Conservation (phyloP, 179 eudicot genomes). For the Beta macrorhiza region DNA sequence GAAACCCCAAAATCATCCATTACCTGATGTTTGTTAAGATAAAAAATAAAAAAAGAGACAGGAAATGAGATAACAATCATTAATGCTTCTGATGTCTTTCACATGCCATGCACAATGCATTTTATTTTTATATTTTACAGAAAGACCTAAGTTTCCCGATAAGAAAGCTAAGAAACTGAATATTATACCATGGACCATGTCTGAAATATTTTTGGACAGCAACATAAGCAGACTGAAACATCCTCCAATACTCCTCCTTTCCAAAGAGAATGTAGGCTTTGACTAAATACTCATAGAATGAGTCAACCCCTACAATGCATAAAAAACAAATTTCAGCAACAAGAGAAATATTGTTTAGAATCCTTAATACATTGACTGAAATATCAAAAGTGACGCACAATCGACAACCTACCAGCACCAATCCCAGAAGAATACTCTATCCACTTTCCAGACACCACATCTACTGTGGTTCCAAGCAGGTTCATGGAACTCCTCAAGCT, state of each 20-base stretch:
- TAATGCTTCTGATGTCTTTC: too few relatives aligned
- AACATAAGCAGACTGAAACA: constrained; percentile 97
- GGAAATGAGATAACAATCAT: too few relatives aligned
- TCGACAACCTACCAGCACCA: constrained; percentile 71
- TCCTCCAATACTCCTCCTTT: constrained; percentile 88
- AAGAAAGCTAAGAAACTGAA: background rate
- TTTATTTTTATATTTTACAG: too few relatives aligned
- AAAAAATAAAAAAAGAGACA: too few relatives aligned
- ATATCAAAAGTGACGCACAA: too few relatives aligned
- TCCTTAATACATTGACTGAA: background rate
- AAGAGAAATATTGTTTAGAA: background rate
- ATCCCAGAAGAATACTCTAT: constrained; percentile 88
- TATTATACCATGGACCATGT: constrained; percentile 83
- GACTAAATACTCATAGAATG: constrained; percentile 65
- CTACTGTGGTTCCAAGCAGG: constrained; percentile 88
- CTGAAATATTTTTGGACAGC: constrained; percentile 85
- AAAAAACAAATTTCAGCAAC: constrained; percentile 9
- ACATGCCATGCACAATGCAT: too few relatives aligned
- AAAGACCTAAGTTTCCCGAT: background rate
- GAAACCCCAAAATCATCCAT: too few relatives aligned
- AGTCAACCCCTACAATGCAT: constrained; percentile 26
- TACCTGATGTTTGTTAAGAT: too few relatives aligned
- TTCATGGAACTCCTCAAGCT: constrained; percentile 93
- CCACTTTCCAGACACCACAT: constrained; percentile 86
- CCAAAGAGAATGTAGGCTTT: constrained; percentile 95